A percentile compares a stretch with the other conserved stretches of the same genome.
phyloP scores from a whole-genome alignment of 1,284 basidiomycete genomes.

The Xerocomus minutiporus region DNA sequence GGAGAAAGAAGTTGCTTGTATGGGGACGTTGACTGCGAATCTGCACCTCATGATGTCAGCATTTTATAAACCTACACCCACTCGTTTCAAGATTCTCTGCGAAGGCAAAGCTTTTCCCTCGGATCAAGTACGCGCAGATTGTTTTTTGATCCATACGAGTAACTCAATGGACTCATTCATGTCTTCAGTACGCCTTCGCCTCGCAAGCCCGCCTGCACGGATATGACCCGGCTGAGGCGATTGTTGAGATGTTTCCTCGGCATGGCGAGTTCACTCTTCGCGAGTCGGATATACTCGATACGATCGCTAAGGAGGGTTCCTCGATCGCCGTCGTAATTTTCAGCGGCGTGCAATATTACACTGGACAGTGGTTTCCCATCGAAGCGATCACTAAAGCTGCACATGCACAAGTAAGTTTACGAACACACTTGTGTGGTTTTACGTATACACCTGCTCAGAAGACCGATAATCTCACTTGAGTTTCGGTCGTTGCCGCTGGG shows the following conservation, averaged over 20 bases:
- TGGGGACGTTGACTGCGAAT: constrained; percentile 92
- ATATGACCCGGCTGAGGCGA: constrained; percentile 68
- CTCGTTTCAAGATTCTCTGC: constrained; percentile 91
- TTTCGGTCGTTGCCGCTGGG: constrained; percentile 5
- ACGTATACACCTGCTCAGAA: constrained; percentile 23
- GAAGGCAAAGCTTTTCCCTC: constrained; percentile 94
- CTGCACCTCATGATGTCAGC: constrained; percentile 91
- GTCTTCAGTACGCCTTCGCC: constrained; percentile 82
- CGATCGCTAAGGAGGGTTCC: constrained; percentile 68
- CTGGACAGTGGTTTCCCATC: constrained; percentile 94
- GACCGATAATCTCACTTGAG: constrained; percentile 5
- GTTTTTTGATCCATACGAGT: constrained; percentile 8
- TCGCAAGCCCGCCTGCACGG: constrained; percentile 83
- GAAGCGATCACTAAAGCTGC: constrained; percentile 77
- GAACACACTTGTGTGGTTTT: constrained; percentile 19
- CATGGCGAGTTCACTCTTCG: constrained; percentile 83
- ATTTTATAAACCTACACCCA: constrained; percentile 86
- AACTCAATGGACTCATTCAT: constrained; percentile 11
- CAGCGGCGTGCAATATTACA: constrained; percentile 93
- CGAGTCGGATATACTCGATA: constrained; percentile 83
- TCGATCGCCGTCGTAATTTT: constrained; percentile 87
- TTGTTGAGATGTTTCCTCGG: constrained; percentile 79
- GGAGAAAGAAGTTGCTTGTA: constrained; percentile 87
- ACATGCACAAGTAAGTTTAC: constrained; percentile 62
- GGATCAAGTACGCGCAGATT: constrained; percentile 66